These are phyloP conservation scores for Boletellus emodensis DNA, from an alignment of 768 basidiomycete genomes.

Conservation along the genomic window DNA sequence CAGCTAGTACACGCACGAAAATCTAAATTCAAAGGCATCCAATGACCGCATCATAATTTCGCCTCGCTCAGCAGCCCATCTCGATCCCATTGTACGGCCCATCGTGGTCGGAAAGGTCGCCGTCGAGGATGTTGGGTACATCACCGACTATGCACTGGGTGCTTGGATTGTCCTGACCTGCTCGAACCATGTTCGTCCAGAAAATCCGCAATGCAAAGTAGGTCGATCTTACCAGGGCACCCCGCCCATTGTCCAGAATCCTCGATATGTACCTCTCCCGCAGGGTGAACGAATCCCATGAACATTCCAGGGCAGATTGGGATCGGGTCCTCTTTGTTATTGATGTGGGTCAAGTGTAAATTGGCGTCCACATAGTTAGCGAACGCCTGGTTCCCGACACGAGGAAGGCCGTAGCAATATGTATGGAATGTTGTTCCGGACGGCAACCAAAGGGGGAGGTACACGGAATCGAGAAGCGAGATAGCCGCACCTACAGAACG, in stretches of 20 bases:
- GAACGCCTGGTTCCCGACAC: constrained; percentile 56
- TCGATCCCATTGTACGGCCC: constrained; percentile 33
- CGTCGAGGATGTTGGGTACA: constrained; percentile 40
- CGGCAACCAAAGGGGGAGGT: constrained; percentile 37
- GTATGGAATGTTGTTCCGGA: constrained; percentile 29
- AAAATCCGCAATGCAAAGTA: background rate
- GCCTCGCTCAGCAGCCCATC: constrained; percentile 22
- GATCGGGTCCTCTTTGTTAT: constrained; percentile 44
- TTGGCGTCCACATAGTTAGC: constrained; percentile 52
- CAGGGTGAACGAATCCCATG: constrained; percentile 39
- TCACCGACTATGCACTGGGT: constrained; percentile 24
- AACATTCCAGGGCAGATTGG: constrained; percentile 35
- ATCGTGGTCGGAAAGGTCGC: constrained; percentile 43
- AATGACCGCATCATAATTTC: too few species aligned
- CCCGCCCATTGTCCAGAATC: constrained; percentile 46
- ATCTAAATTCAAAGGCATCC: too few species aligned
- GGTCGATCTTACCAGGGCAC: constrained; percentile 43
- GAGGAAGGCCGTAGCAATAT: constrained; percentile 35
- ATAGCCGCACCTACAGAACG: constrained; percentile 32
- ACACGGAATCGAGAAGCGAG: constrained; percentile 37
- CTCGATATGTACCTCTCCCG: constrained; percentile 43
- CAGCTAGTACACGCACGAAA: background rate
- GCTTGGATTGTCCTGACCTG: constrained; percentile 56
- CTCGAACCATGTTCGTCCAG: background rate
- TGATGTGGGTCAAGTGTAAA: constrained; percentile 47